These are phyloP conservation scores for Nemania bipapillata DNA, from an alignment of 2,329 filamentous ascomycete genomes.

Conservation along the genomic window DNA sequence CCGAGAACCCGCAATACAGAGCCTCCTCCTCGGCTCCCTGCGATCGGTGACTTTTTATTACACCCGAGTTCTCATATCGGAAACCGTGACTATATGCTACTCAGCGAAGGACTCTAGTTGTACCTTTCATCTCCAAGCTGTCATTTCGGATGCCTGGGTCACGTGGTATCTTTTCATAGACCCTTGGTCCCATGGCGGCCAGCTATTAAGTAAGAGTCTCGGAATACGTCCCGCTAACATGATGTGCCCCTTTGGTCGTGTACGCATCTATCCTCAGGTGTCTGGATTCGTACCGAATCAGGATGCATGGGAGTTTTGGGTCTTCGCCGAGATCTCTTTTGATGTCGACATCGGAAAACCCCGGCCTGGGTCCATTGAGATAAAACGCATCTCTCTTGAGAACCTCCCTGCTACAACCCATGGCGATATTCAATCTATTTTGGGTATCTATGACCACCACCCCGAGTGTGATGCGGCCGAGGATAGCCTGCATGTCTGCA, in stretches of 20 bases:
- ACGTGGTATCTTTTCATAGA: conserved; percentile 45
- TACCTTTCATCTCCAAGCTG: conserved; percentile 41
- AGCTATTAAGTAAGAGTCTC: conserved; percentile 18
- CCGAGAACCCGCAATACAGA: conserved; percentile 5
- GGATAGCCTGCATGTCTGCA: conserved; percentile 44
- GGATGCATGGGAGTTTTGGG: conserved; percentile 38
- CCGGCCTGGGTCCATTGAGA: conserved; percentile 6
- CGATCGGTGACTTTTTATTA: conserved; percentile 43
- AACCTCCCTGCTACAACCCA: conserved; percentile 19
- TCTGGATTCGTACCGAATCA: conserved; percentile 15
- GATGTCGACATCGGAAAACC: conserved; percentile 34
- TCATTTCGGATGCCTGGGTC: conserved; percentile 38
- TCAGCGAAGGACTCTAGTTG: conserved; percentile 26
- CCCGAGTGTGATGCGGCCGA: conserved; percentile 51
- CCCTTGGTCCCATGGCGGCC: conserved; percentile 31
- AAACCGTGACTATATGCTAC: conserved; percentile 46
- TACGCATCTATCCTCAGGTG: conserved; percentile 11
- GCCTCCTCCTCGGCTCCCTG: conserved; percentile 26
- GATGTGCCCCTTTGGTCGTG: conserved; percentile 36
- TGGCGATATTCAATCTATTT: conserved; percentile 16
- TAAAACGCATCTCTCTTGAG: background rate
- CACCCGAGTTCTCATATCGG: conserved; percentile 42
- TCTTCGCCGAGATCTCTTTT: conserved; percentile 33
- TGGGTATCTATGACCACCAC: conserved; percentile 38
- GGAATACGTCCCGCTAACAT: conserved; percentile 17